phyloP scores from a whole-genome alignment of 306 rosid genomes.

The Hippophae tibetana region DNA sequence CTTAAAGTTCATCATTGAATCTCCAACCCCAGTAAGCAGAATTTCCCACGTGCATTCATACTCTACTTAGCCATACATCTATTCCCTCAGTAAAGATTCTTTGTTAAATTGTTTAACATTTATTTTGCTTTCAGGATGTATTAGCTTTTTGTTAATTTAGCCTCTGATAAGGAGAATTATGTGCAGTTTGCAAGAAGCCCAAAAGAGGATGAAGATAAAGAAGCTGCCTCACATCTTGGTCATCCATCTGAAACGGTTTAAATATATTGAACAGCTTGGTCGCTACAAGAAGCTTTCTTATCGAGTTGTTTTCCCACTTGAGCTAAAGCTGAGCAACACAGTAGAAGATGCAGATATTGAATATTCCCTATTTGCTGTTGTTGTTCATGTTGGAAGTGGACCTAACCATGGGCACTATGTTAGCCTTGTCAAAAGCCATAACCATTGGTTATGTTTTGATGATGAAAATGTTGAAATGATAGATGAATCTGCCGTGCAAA shows the following conservation, averaged over 20 bases:
- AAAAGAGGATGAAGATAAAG: conserved; percentile 99
- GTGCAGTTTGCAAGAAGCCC: conserved; percentile 92
- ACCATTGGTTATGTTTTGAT: conserved; percentile 96
- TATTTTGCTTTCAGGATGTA: too few relatives aligned
- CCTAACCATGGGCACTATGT: conserved; percentile 99
- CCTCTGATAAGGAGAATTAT: neutral
- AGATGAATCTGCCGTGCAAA: conserved; percentile 96
- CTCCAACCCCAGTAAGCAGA: too few relatives aligned
- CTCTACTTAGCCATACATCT: too few relatives aligned
- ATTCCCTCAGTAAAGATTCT: too few relatives aligned
- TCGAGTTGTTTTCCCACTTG: conserved; percentile 91
- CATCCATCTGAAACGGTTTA: conserved; percentile 95
- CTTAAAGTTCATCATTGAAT: too few relatives aligned
- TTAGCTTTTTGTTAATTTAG: neutral
- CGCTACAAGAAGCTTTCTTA: conserved; percentile 92
- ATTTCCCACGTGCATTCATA: too few relatives aligned
- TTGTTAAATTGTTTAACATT: too few relatives aligned
- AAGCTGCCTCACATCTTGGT: conserved; percentile 92
- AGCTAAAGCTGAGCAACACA: conserved; percentile 90
- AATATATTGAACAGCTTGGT: conserved; percentile 93
- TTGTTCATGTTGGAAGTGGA: conserved; percentile 95
- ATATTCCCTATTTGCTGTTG: conserved; percentile 92
- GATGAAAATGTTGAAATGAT: conserved; percentile 98
- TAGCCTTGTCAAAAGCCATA: conserved; percentile 99
- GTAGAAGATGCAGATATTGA: conserved; percentile 81